phyloP scores from a whole-genome alignment of 768 basidiomycete species.

The Suillus discolor region DNA sequence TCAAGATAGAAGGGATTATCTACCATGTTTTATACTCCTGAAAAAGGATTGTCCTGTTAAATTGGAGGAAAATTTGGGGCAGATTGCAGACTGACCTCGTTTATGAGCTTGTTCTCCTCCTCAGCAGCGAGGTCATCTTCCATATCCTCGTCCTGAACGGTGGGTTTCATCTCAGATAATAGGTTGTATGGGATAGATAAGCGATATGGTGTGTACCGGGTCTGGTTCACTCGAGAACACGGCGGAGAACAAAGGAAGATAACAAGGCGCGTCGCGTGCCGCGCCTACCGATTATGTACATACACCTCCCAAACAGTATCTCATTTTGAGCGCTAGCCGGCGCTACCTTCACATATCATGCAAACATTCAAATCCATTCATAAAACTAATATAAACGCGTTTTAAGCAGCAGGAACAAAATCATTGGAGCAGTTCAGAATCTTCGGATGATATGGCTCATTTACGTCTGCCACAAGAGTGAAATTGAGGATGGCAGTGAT shows the following conservation, averaged over 20 bases:
- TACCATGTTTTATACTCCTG: conserved; percentile 90
- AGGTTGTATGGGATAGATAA: neutral
- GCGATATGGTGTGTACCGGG: neutral
- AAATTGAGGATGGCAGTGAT: conserved; percentile 17
- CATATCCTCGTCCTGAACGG: conserved; percentile 57
- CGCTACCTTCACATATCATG: neutral
- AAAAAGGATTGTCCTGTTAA: conserved; percentile 10
- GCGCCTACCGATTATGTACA: neutral
- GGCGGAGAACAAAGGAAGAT: conserved; percentile 8
- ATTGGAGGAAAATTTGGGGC: conserved; percentile 15
- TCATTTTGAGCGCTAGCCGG: neutral
- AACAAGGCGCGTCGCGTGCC: conserved; percentile 29
- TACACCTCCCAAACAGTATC: neutral
- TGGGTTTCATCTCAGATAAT: conserved; percentile 45
- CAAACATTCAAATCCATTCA: neutral
- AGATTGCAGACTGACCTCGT: conserved; percentile 58
- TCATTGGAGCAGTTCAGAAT: neutral
- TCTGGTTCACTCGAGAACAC: neutral
- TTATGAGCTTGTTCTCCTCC: conserved; percentile 87
- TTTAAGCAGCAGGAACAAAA: neutral
- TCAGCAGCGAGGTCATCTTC: conserved; percentile 83
- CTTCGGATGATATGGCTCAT: neutral
- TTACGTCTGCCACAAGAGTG: neutral
- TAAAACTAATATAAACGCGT: neutral
- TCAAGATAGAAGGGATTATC: conserved; percentile 9